Base-by-base conservation (phyloP, 83 land plant species). In the Diphasiastrum complanatum region DNA sequence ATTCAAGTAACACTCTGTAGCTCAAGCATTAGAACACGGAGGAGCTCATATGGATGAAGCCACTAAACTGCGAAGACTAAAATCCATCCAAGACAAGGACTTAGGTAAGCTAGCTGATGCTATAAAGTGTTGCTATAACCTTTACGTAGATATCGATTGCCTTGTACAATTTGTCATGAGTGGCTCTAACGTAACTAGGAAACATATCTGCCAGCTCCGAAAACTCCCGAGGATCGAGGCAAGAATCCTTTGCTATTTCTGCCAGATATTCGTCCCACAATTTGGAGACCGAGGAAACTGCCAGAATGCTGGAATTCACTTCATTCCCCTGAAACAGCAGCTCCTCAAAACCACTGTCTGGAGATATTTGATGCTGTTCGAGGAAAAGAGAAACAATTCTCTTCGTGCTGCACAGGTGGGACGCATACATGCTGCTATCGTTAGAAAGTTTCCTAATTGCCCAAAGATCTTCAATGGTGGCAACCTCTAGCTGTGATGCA, bases 241-340 rank as follows among this genome's bases (percentile, higher is more conserved):
- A 20, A 11, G 16, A 20, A 11, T 27, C 59, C 18, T 27, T 27
- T 10, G 59, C 59, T 11, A 55, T 55, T 30, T 55, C 35, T 12
- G 35, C 6, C 28, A 55, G 59, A 55, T 55, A 55, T 30, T 55
- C 38, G 19, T 55, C 59, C 59, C 59, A 55, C 6, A 55, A n/a
- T 30, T 30, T 20, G 8, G 59, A n/a, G 19, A 55, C 59, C 34
- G 59, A 18, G 16, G 22, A 11, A 50, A 50, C 16, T n/a, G n/a
- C n/a, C n/a, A n/a, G n/a, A n/a, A n/a, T n/a, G n/a, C n/a, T n/a
- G n/a, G n/a, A n/a, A n/a, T n/a, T n/a, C n/a, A n/a, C n/a, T n/a
- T n/a, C n/a, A n/a, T n/a, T n/a, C n/a, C n/a, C n/a, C n/a, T n/a
- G n/a, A n/a, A n/a, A n/a, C n/a, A n/a, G n/a, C n/a, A n/a, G n/a